These are phyloP conservation scores for Macrotyloma uniflorum DNA, from an alignment of 306 rosid species.

Conservation along the genomic window DNA sequence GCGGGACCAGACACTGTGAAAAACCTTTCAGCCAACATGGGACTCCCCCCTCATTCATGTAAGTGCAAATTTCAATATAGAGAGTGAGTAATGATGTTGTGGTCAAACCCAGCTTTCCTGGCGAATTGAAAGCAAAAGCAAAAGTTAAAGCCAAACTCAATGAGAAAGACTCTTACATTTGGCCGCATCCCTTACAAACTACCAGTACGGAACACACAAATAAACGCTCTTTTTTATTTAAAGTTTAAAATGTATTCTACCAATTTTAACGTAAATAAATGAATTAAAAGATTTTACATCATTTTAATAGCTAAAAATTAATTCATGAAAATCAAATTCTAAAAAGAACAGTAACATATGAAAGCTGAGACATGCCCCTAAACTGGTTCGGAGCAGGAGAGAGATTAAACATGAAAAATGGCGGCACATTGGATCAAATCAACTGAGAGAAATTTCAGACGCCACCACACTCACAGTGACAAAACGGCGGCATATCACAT, in stretches of 20 bases:
- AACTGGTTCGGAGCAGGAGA: slow-evolving; percentile 10
- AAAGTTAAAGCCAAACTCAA: slow-evolving; percentile 56
- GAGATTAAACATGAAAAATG: slow-evolving; percentile 45
- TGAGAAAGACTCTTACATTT: background rate
- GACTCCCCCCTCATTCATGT: slow-evolving; percentile 10
- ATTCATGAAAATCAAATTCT: background rate
- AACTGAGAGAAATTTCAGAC: slow-evolving; percentile 40
- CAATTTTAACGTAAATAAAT: background rate
- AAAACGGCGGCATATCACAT: slow-evolving; percentile 80
- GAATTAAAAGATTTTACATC: background rate
- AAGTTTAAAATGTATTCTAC: background rate
- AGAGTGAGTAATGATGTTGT: slow-evolving; percentile 15
- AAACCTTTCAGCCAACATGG: slow-evolving; percentile 37
- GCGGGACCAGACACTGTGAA: slow-evolving; percentile 19
- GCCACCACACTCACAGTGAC: slow-evolving; percentile 31
- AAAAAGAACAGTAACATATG: background rate
- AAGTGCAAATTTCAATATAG: slow-evolving; percentile 22
- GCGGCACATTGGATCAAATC: slow-evolving; percentile 86
- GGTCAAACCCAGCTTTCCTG: slow-evolving; percentile 71
- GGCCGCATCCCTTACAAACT: background rate
- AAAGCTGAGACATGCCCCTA: background rate
- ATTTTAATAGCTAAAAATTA: background rate
- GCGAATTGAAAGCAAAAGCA: slow-evolving; percentile 70
- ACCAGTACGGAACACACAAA: background rate
- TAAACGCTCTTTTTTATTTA: background rate